Percentiles rank a stretch among this genome's conserved stretches.
These are phyloP conservation scores for Serendipita indica DNA, from an alignment of 768 basidiomycete species.

Conservation along the genomic window DNA sequence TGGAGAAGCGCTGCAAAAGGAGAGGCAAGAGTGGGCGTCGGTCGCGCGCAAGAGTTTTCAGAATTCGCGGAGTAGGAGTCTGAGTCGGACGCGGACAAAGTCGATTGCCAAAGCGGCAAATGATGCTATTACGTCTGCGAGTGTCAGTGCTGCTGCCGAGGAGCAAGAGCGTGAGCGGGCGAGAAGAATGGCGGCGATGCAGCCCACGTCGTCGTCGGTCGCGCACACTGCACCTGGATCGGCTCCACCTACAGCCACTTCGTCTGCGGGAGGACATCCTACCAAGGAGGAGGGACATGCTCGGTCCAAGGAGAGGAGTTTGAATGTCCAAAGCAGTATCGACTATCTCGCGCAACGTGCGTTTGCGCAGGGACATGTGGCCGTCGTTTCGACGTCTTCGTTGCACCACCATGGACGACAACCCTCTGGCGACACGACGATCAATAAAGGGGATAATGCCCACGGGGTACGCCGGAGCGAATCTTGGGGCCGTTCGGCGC, in stretches of 20 bases:
- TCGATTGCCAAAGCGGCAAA: conserved; percentile 30
- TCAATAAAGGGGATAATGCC: neutral
- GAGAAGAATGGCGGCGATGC: neutral
- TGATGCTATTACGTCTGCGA: neutral
- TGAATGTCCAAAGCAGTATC: neutral
- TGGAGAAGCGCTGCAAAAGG: conserved; percentile 40
- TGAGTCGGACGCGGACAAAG: conserved; percentile 50
- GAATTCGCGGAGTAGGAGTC: conserved; percentile 44
- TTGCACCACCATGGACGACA: neutral
- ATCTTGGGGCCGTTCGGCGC: neutral
- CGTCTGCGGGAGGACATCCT: conserved; percentile 8
- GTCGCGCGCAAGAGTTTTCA: conserved; percentile 50
- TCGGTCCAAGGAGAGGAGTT: neutral
- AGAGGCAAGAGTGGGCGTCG: conserved; percentile 51
- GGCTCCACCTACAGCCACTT: conserved; percentile 8
- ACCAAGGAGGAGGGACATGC: conserved; percentile 16
- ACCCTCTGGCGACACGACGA: neutral
- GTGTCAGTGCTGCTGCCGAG: conserved; percentile 1
- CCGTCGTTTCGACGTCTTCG: neutral
- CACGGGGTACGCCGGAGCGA: neutral
- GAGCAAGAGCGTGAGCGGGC: conserved; percentile 3
- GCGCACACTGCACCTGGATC: neutral
- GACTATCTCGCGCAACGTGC: neutral
- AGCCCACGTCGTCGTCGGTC: neutral
- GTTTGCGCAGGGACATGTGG: neutral